These are phyloP conservation scores for Lagerstroemia speciosa DNA, from an alignment of 345 rosid species.

Conservation along the genomic window DNA sequence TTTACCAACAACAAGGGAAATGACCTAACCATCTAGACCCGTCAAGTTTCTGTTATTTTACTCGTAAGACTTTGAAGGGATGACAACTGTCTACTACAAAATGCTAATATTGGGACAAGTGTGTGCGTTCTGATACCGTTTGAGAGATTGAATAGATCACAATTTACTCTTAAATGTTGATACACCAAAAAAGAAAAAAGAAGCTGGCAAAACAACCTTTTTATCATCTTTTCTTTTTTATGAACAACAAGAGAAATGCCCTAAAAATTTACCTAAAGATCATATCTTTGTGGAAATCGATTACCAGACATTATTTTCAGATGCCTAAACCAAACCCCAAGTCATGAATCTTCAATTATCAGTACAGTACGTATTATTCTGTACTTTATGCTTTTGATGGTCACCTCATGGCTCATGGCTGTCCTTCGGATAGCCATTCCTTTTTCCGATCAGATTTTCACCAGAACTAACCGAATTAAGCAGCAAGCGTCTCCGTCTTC, in stretches of 20 bases:
- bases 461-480: not conserved
- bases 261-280: conserved; percentile 12
- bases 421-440: conserved; percentile 18
- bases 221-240: conserved; percentile 11
- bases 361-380: conserved; percentile 20
- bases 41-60: no score
- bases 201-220: conserved; percentile 1
- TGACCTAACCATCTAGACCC: no score
- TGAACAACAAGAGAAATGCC: conserved; percentile 11
- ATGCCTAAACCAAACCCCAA: conserved; percentile 17
- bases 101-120: no score
- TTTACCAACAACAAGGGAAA: conserved; percentile 12
- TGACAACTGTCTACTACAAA: no score
- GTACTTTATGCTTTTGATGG: conserved; percentile 21
- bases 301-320: conserved; percentile 15
- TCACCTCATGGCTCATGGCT: conserved; percentile 18
- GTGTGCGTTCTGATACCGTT: no score
- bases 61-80: no score
- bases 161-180: conserved; percentile 5
- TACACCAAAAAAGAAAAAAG: conserved; percentile 11
- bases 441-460: conserved; percentile 3
- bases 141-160: no score
- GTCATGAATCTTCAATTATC: conserved; percentile 33
- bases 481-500: not conserved
- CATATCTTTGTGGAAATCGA: conserved; percentile 6